Base-by-base conservation (phyloP, 495 filamentous ascomycete species). In the Platismatia glauca region DNA sequence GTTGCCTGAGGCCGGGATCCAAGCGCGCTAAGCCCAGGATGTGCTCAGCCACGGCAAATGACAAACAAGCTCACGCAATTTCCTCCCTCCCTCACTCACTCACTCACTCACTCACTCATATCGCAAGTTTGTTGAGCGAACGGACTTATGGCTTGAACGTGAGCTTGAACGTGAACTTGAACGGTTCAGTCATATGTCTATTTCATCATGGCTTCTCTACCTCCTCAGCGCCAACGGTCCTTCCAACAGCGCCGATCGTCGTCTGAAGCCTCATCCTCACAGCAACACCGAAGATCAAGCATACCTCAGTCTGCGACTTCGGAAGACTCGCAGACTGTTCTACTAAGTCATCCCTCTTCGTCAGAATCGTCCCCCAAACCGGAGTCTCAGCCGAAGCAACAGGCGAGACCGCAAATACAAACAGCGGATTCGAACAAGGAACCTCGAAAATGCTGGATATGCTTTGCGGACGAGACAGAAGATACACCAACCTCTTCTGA, bases 381-480 rank as follows among this genome's bases (percentile, higher is more conserved):
- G 20, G 69, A 58, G 43, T 48, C 66, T 61, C 53, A 55, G 59
- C 37, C 63, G 37, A 59, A 62, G 58, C 37, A 74, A 69, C 39
- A 55, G 46, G 52, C 56, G 34, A 43, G 58, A 38, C 61, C 57
- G 11, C 61, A 66, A 27, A 58, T 59, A 4, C 43, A 41, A 27
- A 58, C 39, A 35, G 41, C 61, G 20, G 60, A 68, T 18, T 61
- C 67, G 9, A 57, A n/a, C 29, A 70, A 76, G 5, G 79, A 82
- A 57, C 78, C 86, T 33, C 84, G 84, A 39, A 86, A 86, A 74
- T 98, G 94, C 74, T 97, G 90, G 87, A 92, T 98, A 69, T 98
- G 94, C 76, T 89, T 94, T 69, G 81, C 81, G 59, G 89, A 93
- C 66, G 86, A 91, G 65, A 91, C 86, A 29, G 90, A 96, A 66